phyloP scores from a whole-genome alignment of 768 basidiomycete species.

The Fibroporia radiculosa region DNA sequence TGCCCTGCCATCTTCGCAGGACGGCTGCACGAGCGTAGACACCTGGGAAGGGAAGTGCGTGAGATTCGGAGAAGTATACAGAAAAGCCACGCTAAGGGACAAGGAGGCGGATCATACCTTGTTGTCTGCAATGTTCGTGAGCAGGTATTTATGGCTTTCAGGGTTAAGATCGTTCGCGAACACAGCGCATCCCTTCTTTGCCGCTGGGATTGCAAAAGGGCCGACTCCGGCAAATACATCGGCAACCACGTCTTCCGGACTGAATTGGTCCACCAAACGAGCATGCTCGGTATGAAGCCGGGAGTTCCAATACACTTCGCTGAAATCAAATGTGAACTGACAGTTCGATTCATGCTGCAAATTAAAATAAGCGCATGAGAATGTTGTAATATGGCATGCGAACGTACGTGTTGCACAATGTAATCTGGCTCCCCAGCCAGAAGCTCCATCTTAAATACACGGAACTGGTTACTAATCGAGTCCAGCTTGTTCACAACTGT shows the following conservation, averaged over 20 bases:
- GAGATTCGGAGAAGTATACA: slow-evolving; percentile 1
- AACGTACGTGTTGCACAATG: slow-evolving; percentile 78
- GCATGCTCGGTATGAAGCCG: slow-evolving; percentile 88
- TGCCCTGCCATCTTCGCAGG: slow-evolving; percentile 77
- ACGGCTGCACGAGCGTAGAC: slow-evolving; percentile 55
- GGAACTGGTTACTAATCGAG: slow-evolving; percentile 75
- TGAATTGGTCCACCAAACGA: slow-evolving; percentile 69
- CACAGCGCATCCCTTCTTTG: slow-evolving; percentile 83
- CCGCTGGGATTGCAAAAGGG: slow-evolving; percentile 91
- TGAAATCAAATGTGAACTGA: slow-evolving; percentile 89
- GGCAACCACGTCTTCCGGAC: slow-evolving; percentile 70
- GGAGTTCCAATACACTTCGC: slow-evolving; percentile 97
- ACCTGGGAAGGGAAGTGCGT: slow-evolving; percentile 41
- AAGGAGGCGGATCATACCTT: slow-evolving; percentile 39
- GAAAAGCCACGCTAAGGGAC: slow-evolving; percentile 1
- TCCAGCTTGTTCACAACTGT: slow-evolving; percentile 97
- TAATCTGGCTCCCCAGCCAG: slow-evolving; percentile 87
- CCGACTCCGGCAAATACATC: slow-evolving; percentile 98
- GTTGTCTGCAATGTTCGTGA: slow-evolving; percentile 67
- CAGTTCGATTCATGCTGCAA: slow-evolving; percentile 77
- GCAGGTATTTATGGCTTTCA: slow-evolving; percentile 69
- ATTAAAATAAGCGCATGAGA: neutral
- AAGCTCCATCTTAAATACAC: slow-evolving; percentile 95
- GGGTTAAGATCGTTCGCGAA: slow-evolving; percentile 95
- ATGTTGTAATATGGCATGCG: neutral